Conservation (phyloP, 768 basidiomycete genomes). For the Termitomyces sp. region DNA sequence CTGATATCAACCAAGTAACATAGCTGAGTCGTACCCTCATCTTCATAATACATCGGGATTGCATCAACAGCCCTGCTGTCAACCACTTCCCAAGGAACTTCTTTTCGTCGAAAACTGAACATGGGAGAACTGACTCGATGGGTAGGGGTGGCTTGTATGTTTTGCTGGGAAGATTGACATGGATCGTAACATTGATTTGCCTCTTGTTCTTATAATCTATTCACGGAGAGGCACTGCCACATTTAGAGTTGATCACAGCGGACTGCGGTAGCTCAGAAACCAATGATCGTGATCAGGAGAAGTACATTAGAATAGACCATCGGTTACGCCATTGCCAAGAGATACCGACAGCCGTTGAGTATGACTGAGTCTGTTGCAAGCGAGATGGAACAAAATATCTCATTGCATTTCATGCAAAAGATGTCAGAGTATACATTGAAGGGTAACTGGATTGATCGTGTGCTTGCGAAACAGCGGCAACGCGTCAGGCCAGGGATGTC, state of each 20-base stretch:
- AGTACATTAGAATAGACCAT: neutral
- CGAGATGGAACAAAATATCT: too few species aligned
- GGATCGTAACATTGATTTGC: constrained; percentile 3
- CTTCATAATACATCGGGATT: constrained; percentile 61
- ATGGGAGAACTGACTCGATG: constrained; percentile 23
- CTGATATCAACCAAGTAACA: neutral
- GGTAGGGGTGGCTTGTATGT: neutral
- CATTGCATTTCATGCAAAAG: too few species aligned
- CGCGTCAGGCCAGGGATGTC: too few species aligned
- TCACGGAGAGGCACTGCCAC: constrained; percentile 15
- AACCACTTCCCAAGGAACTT: constrained; percentile 78
- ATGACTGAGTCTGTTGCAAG: constrained; percentile 14
- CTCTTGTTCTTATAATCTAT: constrained; percentile 16
- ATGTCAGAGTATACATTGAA: too few species aligned
- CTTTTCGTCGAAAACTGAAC: constrained; percentile 52
- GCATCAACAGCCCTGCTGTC: constrained; percentile 63
- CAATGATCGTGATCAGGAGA: neutral
- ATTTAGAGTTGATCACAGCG: neutral
- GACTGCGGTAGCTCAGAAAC: constrained; percentile 18
- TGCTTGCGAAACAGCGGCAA: too few species aligned
- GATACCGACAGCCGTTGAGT: neutral
- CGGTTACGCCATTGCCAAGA: neutral
- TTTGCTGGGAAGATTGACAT: constrained; percentile 11
- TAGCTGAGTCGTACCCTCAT: constrained; percentile 44
- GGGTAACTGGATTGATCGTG: too few species aligned